A percentile compares a stretch with the other conserved stretches of the same genome.
phyloP scores from a whole-genome alignment of 1,284 basidiomycete species.

The Pyrrhoderma lamaoense region DNA sequence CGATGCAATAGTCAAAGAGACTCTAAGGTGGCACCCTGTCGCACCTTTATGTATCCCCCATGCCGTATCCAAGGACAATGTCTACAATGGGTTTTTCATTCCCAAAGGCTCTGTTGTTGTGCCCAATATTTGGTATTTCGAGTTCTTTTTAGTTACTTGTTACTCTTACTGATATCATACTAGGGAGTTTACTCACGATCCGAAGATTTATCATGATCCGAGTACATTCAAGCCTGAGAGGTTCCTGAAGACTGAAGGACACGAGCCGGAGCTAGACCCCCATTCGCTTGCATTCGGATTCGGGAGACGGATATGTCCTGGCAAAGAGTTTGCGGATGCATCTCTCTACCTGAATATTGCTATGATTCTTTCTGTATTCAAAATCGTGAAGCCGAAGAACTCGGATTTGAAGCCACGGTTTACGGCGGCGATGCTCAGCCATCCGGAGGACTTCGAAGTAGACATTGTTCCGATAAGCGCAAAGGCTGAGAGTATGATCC shows the following conservation, averaged over 20 bases:
- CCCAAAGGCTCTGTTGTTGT: slow-evolving; percentile 45
- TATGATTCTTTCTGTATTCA: slow-evolving; percentile 15
- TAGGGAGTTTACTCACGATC: background rate
- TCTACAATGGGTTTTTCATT: slow-evolving; percentile 45
- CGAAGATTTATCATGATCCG: background rate
- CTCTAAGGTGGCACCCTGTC: slow-evolving; percentile 30
- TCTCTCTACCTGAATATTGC: slow-evolving; percentile 17
- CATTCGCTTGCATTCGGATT: slow-evolving; percentile 12
- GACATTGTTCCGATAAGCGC: background rate
- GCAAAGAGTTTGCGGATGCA: slow-evolving; percentile 15
- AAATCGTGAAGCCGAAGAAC: slow-evolving; percentile 7
- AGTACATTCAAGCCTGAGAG: slow-evolving; percentile 26
- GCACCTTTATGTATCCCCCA: slow-evolving; percentile 23
- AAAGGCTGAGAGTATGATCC: slow-evolving; percentile 7
- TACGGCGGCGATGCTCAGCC: background rate
- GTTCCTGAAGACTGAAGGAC: slow-evolving; percentile 18
- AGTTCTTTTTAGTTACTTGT: too few relatives aligned
- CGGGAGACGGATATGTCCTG: slow-evolving; percentile 17
- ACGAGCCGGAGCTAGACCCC: slow-evolving; percentile 13
- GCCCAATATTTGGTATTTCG: slow-evolving; percentile 38
- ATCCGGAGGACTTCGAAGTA: slow-evolving; percentile 3
- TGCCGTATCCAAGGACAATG: slow-evolving; percentile 42
- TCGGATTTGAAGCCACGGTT: background rate
- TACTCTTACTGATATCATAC: too few relatives aligned
- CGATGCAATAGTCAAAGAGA: slow-evolving; percentile 36